Conservation (phyloP, 1,284 basidiomycete genomes). For the Boletus smithii region DNA sequence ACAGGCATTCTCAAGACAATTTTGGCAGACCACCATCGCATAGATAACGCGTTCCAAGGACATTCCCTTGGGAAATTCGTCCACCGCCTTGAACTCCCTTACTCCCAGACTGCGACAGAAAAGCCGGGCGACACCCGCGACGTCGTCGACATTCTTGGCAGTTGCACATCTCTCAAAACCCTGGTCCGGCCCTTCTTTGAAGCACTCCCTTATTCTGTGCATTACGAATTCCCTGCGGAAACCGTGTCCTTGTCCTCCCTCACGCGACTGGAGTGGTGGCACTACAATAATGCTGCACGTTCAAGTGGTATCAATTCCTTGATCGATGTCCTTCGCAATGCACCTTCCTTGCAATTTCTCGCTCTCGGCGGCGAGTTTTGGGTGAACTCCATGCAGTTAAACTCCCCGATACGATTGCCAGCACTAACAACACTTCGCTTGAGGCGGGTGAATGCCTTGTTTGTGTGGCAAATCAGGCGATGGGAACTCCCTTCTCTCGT, state of each 20-base stretch:
- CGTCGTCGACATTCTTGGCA: conserved; percentile 43
- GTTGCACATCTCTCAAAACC: conserved; percentile 50
- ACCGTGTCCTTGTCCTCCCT: conserved; percentile 48
- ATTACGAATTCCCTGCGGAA: conserved; percentile 53
- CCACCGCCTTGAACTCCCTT: conserved; percentile 57
- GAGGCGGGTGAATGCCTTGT: conserved; percentile 45
- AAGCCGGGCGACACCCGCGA: conserved; percentile 29
- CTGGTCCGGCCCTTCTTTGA: conserved; percentile 48
- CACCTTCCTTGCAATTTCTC: conserved; percentile 58
- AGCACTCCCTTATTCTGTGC: conserved; percentile 30
- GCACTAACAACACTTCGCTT: conserved; percentile 52
- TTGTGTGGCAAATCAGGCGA: conserved; percentile 46
- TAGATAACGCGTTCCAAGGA: no score
- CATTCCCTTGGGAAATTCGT: conserved; percentile 39
- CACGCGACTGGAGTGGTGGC: conserved; percentile 66
- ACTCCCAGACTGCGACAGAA: conserved; percentile 46
- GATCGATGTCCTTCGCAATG: conserved; percentile 44
- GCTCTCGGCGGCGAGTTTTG: conserved; percentile 50
- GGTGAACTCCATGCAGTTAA: conserved; percentile 24
- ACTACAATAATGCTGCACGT: conserved; percentile 54
- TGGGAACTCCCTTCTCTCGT: conserved; percentile 56
- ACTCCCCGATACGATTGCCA: conserved; percentile 38
- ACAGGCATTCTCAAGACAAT: conserved; percentile 32
- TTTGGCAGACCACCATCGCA: conserved; percentile 27
- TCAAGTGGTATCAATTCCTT: conserved; percentile 66